A percentile compares a stretch with the other conserved stretches of the same genome.
These are phyloP conservation scores for Linnemannia exigua DNA, from an alignment of 192 early-diverging fungal genomes.

Conservation along the genomic window DNA sequence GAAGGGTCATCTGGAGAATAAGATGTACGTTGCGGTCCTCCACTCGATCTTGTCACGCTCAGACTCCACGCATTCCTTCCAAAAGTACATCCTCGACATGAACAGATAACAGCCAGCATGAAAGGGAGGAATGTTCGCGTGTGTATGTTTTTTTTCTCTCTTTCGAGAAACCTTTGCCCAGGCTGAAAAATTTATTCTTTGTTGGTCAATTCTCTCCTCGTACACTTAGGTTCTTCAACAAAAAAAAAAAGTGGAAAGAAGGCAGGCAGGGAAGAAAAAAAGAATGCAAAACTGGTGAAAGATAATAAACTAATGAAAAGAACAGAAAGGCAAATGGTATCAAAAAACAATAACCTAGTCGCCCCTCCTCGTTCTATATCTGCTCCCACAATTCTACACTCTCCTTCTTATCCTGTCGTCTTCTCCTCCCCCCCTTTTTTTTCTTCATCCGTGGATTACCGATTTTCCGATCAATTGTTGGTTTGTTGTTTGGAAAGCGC, in stretches of 20 bases:
- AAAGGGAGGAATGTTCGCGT: neutral
- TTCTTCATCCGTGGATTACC: slow-evolving; percentile 1
- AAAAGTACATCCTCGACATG: too few species aligned
- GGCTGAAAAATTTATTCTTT: slow-evolving; percentile 21
- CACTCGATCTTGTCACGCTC: too few species aligned
- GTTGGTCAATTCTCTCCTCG: slow-evolving; percentile 5
- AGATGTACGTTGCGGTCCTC: too few species aligned
- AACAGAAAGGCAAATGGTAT: neutral
- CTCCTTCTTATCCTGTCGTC: neutral
- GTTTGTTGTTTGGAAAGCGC: neutral
- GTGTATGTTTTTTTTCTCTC: slow-evolving; percentile 16
- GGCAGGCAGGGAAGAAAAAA: neutral
- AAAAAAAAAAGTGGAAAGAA: slow-evolving; percentile 9
- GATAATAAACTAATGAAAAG: neutral
- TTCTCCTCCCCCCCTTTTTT: neutral
- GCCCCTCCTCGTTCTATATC: neutral
- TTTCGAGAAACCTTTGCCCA: slow-evolving; percentile 27
- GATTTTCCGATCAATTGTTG: slow-evolving; percentile 11
- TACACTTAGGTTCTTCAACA: slow-evolving; percentile 4
- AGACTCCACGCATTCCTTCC: too few species aligned
- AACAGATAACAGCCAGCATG: too few species aligned
- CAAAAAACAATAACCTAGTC: neutral
- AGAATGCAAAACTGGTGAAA: neutral
- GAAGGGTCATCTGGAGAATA: too few species aligned
- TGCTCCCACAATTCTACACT: neutral